Conservation (phyloP, 2,329 filamentous ascomycete species). For the Penicillium sp. region DNA sequence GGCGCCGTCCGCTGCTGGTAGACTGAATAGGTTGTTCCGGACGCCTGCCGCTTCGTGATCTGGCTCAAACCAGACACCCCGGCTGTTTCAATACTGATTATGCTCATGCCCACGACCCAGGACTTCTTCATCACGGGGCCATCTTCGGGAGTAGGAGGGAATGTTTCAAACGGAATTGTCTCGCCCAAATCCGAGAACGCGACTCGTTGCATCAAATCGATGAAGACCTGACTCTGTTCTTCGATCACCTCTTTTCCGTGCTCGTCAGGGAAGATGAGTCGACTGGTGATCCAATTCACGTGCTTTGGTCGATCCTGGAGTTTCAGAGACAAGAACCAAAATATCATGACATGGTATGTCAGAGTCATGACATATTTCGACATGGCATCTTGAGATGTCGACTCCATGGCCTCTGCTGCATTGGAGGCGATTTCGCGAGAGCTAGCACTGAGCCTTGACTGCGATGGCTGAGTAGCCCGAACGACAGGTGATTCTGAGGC, state of each 20-base stretch:
- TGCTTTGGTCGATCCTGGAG: constrained; percentile 81
- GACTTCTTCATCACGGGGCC: constrained; percentile 51
- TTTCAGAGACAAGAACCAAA: constrained; percentile 93
- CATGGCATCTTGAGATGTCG: constrained; percentile 68
- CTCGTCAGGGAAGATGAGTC: constrained; percentile 76
- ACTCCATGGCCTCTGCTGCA: constrained; percentile 42
- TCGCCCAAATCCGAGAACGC: constrained; percentile 85
- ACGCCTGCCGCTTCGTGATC: constrained; percentile 56
- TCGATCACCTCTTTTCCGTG: constrained; percentile 77
- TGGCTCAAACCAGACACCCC: constrained; percentile 53
- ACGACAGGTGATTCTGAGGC: constrained; percentile 34
- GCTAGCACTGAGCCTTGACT: constrained; percentile 46
- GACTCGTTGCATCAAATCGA: constrained; percentile 92
- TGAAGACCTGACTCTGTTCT: constrained; percentile 89
- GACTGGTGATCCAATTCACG: constrained; percentile 87
- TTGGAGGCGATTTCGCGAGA: constrained; percentile 49
- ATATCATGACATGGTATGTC: constrained; percentile 92
- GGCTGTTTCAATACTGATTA: constrained; percentile 55
- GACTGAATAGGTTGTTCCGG: constrained; percentile 54
- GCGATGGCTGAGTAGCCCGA: constrained; percentile 42
- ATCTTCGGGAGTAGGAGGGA: constrained; percentile 46
- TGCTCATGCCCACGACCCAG: constrained; percentile 57
- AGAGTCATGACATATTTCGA: constrained; percentile 93
- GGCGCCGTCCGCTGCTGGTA: constrained; percentile 53
- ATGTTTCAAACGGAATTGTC: constrained; percentile 49